Conservation (phyloP, 2,329 filamentous ascomycete genomes). For the Aspergillus vadensis region DNA sequence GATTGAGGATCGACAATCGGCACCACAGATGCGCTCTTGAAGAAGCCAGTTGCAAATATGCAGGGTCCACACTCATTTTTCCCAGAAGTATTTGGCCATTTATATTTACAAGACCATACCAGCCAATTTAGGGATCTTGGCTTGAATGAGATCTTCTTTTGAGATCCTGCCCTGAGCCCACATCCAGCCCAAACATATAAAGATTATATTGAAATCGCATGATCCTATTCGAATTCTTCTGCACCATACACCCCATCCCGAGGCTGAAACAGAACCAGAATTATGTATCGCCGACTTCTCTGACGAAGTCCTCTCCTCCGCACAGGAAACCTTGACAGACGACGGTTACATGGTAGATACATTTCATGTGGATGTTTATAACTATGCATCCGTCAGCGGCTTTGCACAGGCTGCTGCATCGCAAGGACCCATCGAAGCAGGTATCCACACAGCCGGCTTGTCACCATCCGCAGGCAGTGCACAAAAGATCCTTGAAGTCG, state of each 20-base stretch:
- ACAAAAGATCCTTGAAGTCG: slow-evolving; percentile 4
- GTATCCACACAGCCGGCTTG: slow-evolving; percentile 12
- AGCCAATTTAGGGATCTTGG: neutral
- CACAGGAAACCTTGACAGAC: neutral
- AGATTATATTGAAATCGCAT: neutral
- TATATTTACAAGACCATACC: neutral
- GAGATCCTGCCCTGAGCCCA: neutral
- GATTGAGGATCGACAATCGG: neutral
- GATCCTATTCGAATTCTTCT: too few species aligned
- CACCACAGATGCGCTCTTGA: neutral
- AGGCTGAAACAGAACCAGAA: neutral
- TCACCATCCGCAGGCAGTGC: neutral
- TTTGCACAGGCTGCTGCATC: slow-evolving; percentile 3
- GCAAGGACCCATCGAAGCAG: neutral
- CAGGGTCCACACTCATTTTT: neutral
- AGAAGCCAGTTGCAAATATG: neutral
- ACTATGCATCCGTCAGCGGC: neutral
- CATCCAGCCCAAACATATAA: neutral
- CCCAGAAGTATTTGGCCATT: too few species aligned
- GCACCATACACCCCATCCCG: too few species aligned
- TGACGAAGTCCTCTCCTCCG: neutral
- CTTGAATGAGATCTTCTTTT: too few species aligned
- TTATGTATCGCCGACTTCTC: slow-evolving; percentile 12
- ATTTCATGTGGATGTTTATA: slow-evolving; percentile 1
- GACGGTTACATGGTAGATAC: slow-evolving; percentile 6